Evolutionary conservation across 1,284 basidiomycete genomes (phyloP).

Genomic region (Cutaneotrichosporon cyanovorans): DNA sequence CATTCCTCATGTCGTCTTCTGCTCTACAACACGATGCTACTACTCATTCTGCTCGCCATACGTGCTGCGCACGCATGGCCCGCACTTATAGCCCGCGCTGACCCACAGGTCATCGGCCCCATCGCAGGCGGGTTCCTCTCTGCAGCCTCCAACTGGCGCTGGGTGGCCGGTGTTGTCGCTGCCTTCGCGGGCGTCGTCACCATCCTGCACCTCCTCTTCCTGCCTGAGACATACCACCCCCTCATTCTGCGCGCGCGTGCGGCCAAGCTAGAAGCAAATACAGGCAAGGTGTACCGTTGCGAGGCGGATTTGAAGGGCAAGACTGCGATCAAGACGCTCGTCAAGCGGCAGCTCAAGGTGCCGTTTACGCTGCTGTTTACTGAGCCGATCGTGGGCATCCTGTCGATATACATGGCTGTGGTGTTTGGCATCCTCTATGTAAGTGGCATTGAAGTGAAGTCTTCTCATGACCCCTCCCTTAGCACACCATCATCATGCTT

Average conservation of each 20-base stretch:
- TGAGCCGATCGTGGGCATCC: constrained; percentile 59
- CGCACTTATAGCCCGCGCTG: too few relatives aligned
- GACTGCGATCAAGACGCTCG: constrained; percentile 26
- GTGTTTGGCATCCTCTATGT: constrained; percentile 28
- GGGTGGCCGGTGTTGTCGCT: constrained; percentile 61
- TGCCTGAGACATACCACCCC: constrained; percentile 46
- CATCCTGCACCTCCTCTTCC: constrained; percentile 26
- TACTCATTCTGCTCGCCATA: too few relatives aligned
- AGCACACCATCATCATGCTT: too few relatives aligned
- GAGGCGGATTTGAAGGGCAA: constrained; percentile 43
- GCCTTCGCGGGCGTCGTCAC: constrained; percentile 37
- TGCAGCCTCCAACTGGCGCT: constrained; percentile 37
- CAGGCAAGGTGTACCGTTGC: constrained; percentile 34
- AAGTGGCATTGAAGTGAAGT: too few relatives aligned
- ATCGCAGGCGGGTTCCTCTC: constrained; percentile 12
- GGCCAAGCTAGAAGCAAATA: constrained; percentile 24
- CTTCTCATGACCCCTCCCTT: too few relatives aligned
- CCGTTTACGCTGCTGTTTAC: constrained; percentile 54
- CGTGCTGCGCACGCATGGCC: too few relatives aligned
- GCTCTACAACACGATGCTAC: too few relatives aligned
- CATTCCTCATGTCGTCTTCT: too few relatives aligned
- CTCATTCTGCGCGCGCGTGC: constrained; percentile 40
- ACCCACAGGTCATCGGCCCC: constrained; percentile 18
- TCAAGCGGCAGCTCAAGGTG: constrained; percentile 35
- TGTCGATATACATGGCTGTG: constrained; percentile 45